phyloP scores from a whole-genome alignment of 805 yeast genomes.

The Kregervanrija pseudodelftensis region DNA sequence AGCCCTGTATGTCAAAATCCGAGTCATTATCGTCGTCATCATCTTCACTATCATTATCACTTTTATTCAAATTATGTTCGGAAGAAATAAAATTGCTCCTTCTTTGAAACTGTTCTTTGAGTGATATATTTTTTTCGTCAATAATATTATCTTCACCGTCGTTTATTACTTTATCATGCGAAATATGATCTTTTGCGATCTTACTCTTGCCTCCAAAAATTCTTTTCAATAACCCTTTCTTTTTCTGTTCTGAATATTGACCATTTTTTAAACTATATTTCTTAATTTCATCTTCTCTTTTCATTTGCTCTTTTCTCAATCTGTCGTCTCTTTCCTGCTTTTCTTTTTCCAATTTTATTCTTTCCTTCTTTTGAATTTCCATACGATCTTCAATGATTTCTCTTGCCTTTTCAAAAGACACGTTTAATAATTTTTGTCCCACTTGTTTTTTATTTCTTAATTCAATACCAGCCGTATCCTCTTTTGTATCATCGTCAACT shows the following conservation, averaged over 20 bases:
- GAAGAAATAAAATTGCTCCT: constrained; percentile 1
- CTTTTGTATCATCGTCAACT: neutral
- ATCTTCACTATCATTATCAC: constrained; percentile 2
- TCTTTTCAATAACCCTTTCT: constrained; percentile 18
- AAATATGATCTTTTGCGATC: constrained; percentile 22
- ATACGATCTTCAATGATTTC: constrained; percentile 17
- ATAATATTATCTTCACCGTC: neutral
- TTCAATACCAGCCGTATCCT: neutral
- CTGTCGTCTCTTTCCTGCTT: constrained; percentile 19
- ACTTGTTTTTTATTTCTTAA: neutral
- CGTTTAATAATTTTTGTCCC: constrained; percentile 12
- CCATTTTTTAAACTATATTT: constrained; percentile 10
- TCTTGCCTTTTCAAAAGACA: constrained; percentile 15
- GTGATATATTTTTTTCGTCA: neutral
- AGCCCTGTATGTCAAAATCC: neutral
- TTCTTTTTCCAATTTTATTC: constrained; percentile 12
- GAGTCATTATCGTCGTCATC: constrained; percentile 2
- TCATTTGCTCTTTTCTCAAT: constrained; percentile 12
- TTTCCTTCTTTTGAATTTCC: constrained; percentile 10
- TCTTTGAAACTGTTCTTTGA: constrained; percentile 5
- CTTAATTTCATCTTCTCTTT: constrained; percentile 17
- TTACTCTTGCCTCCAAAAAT: constrained; percentile 24
- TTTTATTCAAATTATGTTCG: neutral
- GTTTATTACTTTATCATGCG: constrained; percentile 14
- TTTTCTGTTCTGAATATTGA: constrained; percentile 6